Evolutionary conservation across 2,329 filamentous ascomycete species (phyloP).

Genomic region (Aspergillus proliferans): DNA sequence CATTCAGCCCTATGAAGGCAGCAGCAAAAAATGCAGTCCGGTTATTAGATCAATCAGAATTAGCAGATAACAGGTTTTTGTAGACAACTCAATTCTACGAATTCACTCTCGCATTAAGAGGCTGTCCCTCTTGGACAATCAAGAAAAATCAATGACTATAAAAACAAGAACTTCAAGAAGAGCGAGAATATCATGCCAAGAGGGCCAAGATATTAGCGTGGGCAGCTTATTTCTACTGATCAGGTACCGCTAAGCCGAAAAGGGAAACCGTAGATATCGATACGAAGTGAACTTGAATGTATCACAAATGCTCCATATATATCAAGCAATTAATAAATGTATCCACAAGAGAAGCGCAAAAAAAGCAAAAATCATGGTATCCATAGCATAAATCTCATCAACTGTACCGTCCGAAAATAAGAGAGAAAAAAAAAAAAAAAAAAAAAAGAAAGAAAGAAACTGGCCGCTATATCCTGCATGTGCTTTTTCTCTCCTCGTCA

Average conservation of each 20-base stretch:
- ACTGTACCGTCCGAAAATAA: slow-evolving; percentile 2
- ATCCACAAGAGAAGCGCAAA: not conserved
- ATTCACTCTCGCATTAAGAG: no score
- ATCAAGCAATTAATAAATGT: not conserved
- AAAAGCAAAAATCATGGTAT: slow-evolving; percentile 17
- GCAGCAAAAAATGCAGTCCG: no score
- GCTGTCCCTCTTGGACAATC: not conserved
- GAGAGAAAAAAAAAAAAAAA: slow-evolving; percentile 4
- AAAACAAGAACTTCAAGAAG: not conserved
- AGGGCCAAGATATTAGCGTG: no score
- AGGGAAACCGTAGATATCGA: no score
- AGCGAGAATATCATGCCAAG: no score
- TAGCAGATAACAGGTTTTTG: no score
- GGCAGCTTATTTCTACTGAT: no score
- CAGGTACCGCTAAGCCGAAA: no score
- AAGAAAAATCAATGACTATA: not conserved
- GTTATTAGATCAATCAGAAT: no score
- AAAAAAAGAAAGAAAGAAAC: slow-evolving; percentile 3
- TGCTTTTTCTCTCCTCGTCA: not conserved
- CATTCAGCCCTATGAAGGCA: no score
- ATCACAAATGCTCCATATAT: not conserved
- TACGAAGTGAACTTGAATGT: not conserved
- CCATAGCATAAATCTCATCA: slow-evolving; percentile 23
- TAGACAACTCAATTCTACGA: no score
- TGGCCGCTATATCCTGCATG: not conserved